Base-by-base conservation (phyloP, 2,329 filamentous ascomycete genomes). In the Fusarium subtropicale region DNA sequence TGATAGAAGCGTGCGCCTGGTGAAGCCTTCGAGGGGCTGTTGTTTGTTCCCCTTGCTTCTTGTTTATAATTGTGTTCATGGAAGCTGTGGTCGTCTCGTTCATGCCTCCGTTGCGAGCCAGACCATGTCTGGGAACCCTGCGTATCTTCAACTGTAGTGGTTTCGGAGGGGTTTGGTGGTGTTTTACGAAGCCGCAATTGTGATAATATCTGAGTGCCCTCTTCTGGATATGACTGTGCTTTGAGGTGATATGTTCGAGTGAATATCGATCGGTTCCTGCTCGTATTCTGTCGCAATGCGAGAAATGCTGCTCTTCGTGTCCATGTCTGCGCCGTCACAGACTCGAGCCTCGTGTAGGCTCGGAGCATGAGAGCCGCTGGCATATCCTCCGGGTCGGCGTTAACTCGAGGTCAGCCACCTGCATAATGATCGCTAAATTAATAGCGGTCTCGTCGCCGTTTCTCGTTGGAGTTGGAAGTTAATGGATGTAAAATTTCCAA, bases 331-430 rank as follows among this genome's bases (percentile, higher is more conserved):
- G 68, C 38, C 53, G 45, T 62, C 39, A 64, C 48, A 30, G 65
- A 50, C 55, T 69, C 56, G 55, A 73, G 68, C 71, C 74, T 74
- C 57, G 63, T 48, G 60, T 64, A 70, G 60, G 70, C 66, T 56
- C 74, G 74, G 58, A 64, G 70, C 51, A 71, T 65, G 41, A 66
- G 65, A 59, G 69, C 74, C 62, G 64, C 60, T 64, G 63, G 64
- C 73, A 76, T 75, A 60, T 69, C 60, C 64, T 64, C 61, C 71
- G 54, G 56, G 46, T 74, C 68, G 70, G 65, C 64, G 45, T 66
- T 61, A 65, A 62, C 47, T 69, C 54, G 51, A 69, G 53, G 48
- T 48, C 66, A 66, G 46, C 50, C 18, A 56, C 61, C 61, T 54
- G 66, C 71, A 75, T 72, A 72, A 51, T 73, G 66, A 47, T 63